These are phyloP conservation scores for Kodamaea anthophila DNA, from an alignment of 1,139 yeast genomes.

Conservation along the genomic window DNA sequence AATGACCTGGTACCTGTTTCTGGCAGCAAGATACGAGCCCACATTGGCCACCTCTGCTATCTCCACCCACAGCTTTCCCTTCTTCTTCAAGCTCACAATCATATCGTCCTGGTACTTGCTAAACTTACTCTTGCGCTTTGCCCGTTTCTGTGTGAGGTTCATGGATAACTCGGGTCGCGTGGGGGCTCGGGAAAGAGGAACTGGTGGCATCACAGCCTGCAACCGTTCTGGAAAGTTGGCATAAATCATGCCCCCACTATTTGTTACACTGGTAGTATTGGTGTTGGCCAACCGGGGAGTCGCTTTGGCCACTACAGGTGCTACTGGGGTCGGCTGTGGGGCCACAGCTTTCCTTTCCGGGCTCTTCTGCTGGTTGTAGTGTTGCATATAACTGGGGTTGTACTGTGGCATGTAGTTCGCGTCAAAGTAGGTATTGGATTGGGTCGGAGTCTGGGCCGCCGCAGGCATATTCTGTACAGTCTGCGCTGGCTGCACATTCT, in stretches of 20 bases:
- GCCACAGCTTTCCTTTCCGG: slow-evolving; percentile 1
- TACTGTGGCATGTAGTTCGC: slow-evolving; percentile 3
- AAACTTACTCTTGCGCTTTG: slow-evolving; percentile 60
- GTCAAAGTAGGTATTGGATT: slow-evolving; percentile 1
- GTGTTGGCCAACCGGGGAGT: slow-evolving; percentile 5
- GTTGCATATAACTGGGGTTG: slow-evolving; percentile 3
- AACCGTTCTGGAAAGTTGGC: slow-evolving; percentile 15
- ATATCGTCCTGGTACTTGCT: slow-evolving; percentile 62
- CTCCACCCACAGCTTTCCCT: slow-evolving; percentile 68
- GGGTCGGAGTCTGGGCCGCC: slow-evolving; percentile 2
- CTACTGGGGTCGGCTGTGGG: slow-evolving; percentile 2
- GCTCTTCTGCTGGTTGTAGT: slow-evolving; percentile 1
- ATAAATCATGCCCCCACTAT: slow-evolving; percentile 9
- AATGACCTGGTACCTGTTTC: slow-evolving; percentile 73
- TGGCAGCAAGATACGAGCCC: slow-evolving; percentile 65
- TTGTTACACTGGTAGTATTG: slow-evolving; percentile 4
- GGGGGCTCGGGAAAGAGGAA: slow-evolving; percentile 30
- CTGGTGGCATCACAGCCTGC: slow-evolving; percentile 28
- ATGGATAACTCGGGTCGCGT: slow-evolving; percentile 26
- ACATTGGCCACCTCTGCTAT: slow-evolving; percentile 65
- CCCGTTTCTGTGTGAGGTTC: slow-evolving; percentile 37
- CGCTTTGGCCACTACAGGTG: slow-evolving; percentile 2
- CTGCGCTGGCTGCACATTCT: slow-evolving; percentile 3
- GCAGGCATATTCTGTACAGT: background rate
- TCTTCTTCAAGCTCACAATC: slow-evolving; percentile 55